Conservation (phyloP, 2,329 filamentous ascomycete species). For the Apiospora aurea region DNA sequence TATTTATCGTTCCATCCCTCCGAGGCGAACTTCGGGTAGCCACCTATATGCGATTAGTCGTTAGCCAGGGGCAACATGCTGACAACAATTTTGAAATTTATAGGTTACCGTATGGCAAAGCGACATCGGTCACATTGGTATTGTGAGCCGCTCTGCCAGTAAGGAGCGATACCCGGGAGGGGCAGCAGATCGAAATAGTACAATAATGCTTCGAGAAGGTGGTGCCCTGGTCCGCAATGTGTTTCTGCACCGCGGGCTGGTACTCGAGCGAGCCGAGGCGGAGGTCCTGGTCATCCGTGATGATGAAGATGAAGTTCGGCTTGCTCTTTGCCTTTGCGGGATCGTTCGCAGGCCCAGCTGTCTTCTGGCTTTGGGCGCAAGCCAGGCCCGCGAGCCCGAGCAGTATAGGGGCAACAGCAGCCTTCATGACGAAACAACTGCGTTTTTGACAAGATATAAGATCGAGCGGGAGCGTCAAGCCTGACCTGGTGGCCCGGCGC, state of each 20-base stretch:
- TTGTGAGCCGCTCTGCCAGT: conserved; percentile 68
- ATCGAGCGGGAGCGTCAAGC: no score
- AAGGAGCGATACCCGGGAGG: conserved; percentile 63
- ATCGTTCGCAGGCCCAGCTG: background rate
- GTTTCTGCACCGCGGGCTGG: conserved; percentile 58
- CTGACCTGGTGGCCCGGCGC: background rate
- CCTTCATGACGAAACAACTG: background rate
- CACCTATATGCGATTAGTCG: conserved; percentile 44
- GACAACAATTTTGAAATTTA: background rate
- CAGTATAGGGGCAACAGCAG: background rate
- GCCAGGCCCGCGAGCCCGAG: background rate
- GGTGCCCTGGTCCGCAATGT: conserved; percentile 60
- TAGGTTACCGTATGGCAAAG: conserved; percentile 57
- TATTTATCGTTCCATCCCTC: conserved; percentile 62
- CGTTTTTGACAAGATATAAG: no score
- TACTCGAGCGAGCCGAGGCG: conserved; percentile 62
- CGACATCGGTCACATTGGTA: conserved; percentile 64
- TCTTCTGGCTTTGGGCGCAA: background rate
- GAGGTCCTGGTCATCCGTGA: conserved; percentile 68
- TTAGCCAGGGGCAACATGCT: background rate
- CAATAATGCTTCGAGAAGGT: conserved; percentile 63
- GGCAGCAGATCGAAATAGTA: conserved; percentile 64
- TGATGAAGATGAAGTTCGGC: conserved; percentile 65
- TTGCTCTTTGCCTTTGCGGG: background rate
- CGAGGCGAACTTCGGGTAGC: conserved; percentile 60